Evolutionary conservation across 768 basidiomycete species (phyloP).

Genomic region (Cubamyces lactineus): DNA sequence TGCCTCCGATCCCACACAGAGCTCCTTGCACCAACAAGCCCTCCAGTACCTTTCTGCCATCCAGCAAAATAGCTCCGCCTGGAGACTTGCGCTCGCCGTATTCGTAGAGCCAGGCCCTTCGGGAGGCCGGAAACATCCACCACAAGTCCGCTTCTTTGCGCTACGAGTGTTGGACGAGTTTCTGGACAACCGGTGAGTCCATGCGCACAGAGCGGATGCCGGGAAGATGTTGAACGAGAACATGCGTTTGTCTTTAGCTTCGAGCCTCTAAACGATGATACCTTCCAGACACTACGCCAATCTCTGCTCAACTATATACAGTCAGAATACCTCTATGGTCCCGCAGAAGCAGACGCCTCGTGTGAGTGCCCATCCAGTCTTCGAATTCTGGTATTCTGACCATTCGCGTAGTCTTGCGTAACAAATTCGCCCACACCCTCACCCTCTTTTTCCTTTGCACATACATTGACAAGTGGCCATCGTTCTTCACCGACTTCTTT

Average conservation of each 20-base stretch:
- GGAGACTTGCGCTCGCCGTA: slow-evolving; percentile 78
- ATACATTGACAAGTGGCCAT: slow-evolving; percentile 84
- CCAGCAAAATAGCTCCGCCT: slow-evolving; percentile 75
- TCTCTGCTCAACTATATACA: slow-evolving; percentile 82
- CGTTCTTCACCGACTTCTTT: slow-evolving; percentile 81
- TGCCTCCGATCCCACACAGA: slow-evolving; percentile 79
- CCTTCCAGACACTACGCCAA: slow-evolving; percentile 74
- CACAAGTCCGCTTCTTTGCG: slow-evolving; percentile 79
- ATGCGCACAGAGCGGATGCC: background rate
- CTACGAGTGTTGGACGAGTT: slow-evolving; percentile 82
- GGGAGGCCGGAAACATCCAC: slow-evolving; percentile 67
- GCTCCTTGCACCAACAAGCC: slow-evolving; percentile 79
- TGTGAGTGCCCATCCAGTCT: slow-evolving; percentile 56
- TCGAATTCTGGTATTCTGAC: background rate
- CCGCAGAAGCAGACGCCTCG: slow-evolving; percentile 77
- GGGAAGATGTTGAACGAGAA: background rate
- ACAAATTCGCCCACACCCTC: slow-evolving; percentile 92
- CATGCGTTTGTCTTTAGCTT: slow-evolving; percentile 44
- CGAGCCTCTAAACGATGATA: slow-evolving; percentile 68
- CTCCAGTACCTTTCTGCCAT: slow-evolving; percentile 80
- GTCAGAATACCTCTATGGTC: slow-evolving; percentile 84
- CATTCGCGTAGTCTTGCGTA: slow-evolving; percentile 70
- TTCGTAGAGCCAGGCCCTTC: slow-evolving; percentile 66
- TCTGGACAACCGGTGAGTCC: slow-evolving; percentile 76
- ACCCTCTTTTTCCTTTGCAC: slow-evolving; percentile 88